Evolutionary conservation across 2,329 filamentous ascomycete genomes (phyloP).

Genomic region (Pseudogymnoascus sp.): DNA sequence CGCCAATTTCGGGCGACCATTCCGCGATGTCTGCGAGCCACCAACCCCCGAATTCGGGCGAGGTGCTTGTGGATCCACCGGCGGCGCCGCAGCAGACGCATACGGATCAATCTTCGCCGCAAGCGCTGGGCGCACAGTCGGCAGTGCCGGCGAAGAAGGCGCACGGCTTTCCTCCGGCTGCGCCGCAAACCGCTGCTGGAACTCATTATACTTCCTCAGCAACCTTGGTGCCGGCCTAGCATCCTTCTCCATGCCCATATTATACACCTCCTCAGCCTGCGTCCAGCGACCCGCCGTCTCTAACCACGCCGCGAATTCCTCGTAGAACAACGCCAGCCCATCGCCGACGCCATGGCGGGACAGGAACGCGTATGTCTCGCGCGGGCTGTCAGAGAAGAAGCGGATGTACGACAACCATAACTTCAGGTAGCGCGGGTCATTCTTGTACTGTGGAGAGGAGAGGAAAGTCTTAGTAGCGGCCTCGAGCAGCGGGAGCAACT

Average conservation of each 20-base stretch:
- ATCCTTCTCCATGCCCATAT: constrained; percentile 78
- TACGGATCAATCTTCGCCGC: constrained; percentile 84
- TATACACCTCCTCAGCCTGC: constrained; percentile 91
- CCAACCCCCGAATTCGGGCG: constrained; percentile 39
- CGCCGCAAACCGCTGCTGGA: constrained; percentile 69
- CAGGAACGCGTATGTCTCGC: constrained; percentile 87
- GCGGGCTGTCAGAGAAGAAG: constrained; percentile 85
- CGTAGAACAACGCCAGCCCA: constrained; percentile 82
- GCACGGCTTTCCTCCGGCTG: constrained; percentile 52
- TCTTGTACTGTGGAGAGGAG: constrained; percentile 78
- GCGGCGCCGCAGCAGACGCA: constrained; percentile 42
- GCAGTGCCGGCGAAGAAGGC: constrained; percentile 80
- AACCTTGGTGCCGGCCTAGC: constrained; percentile 75
- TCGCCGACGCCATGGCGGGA: constrained; percentile 84
- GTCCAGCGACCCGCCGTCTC: constrained; percentile 75
- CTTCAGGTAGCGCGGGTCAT: constrained; percentile 87
- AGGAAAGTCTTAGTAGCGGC: constrained; percentile 87
- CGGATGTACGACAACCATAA: constrained; percentile 92
- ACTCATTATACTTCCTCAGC: constrained; percentile 84
- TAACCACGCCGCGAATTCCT: constrained; percentile 91
- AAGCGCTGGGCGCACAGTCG: constrained; percentile 71
- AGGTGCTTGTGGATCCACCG: constrained; percentile 53
- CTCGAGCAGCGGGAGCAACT: constrained; percentile 80
- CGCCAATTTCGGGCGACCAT: constrained; percentile 70
- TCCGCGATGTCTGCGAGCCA: constrained; percentile 46